Evolutionary conservation across 148 eudicot species (phyloP).

Genomic region (Fagopyrum homotropicum): DNA sequence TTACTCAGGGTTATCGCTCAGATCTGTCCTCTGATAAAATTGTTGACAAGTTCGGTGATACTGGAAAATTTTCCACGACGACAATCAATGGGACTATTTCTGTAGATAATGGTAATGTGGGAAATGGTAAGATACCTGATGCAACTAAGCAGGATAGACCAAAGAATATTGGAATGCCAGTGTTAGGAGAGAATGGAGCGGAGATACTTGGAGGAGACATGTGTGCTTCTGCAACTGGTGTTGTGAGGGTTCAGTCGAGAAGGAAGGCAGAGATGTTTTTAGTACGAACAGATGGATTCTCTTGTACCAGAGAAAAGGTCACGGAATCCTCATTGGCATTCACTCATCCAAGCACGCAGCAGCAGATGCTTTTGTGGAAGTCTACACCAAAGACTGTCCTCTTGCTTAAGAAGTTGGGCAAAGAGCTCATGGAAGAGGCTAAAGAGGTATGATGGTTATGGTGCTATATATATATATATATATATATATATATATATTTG

Average conservation of each 20-base stretch:
- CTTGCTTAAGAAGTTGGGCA: constrained; percentile 80
- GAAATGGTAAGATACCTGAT: constrained; percentile 17
- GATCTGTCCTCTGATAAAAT: constrained; percentile 20
- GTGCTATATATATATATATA: not conserved
- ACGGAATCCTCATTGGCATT: constrained; percentile 96
- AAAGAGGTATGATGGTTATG: constrained; percentile 57
- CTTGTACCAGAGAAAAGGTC: constrained; percentile 92
- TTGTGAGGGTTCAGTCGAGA: constrained; percentile 88
- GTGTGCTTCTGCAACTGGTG: constrained; percentile 98
- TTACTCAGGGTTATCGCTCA: constrained; percentile 19
- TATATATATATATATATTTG: not conserved
- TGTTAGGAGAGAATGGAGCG: constrained; percentile 28
- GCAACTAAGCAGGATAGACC: constrained; percentile 22
- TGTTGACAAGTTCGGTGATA: constrained; percentile 11
- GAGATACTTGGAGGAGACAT: constrained; percentile 57
- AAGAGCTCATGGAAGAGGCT: constrained; percentile 93
- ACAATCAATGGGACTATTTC: constrained; percentile 20
- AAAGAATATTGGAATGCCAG: constrained; percentile 27
- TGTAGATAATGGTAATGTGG: constrained; percentile 14
- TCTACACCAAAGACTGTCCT: constrained; percentile 91
- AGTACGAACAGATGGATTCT: constrained; percentile 95
- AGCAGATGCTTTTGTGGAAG: constrained; percentile 99
- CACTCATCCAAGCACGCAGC: constrained; percentile 98
- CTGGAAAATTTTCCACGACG: not conserved
- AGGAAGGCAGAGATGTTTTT: constrained; percentile 97